phyloP scores from a whole-genome alignment of 371 early-diverging fungal genomes.

The Mortierella sp. region DNA sequence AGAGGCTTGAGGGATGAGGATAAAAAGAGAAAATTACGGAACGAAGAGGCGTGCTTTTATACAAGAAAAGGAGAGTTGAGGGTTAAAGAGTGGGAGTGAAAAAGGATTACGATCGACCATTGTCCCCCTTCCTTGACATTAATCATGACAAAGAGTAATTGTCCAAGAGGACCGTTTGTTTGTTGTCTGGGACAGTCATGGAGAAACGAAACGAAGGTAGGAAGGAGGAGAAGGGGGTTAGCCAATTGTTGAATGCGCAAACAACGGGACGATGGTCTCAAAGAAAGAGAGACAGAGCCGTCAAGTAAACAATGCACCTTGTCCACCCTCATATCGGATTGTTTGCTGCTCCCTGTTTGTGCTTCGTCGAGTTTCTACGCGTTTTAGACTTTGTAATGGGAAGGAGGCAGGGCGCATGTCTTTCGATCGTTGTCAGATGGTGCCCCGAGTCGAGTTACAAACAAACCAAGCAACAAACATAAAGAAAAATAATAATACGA shows the following conservation, averaged over 20 bases:
- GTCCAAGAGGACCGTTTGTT: neutral
- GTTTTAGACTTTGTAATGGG: neutral
- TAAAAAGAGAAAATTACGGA: neutral
- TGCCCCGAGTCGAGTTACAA: neutral
- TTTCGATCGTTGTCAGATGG: neutral
- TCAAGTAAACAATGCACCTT: neutral
- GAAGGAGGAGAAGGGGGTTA: neutral
- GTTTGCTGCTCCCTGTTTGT: neutral
- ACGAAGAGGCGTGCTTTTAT: neutral
- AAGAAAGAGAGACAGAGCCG: neutral
- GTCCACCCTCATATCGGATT: neutral
- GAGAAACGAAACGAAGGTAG: too few species aligned
- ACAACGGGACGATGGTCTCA: neutral
- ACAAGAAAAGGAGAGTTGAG: neutral
- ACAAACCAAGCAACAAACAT: neutral
- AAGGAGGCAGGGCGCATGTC: neutral
- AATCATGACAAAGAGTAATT: constrained; percentile 15
- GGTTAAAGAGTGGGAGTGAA: too few species aligned
- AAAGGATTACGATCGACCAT: neutral
- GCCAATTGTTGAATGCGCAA: neutral
- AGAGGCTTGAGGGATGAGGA: constrained; percentile 11
- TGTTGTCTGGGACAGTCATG: neutral
- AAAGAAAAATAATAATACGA: neutral
- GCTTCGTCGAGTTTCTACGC: neutral
- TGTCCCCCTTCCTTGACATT: neutral